These are phyloP conservation scores for Cladophialophora chaetospira DNA, from an alignment of 2,329 filamentous ascomycete genomes.

Conservation along the genomic window DNA sequence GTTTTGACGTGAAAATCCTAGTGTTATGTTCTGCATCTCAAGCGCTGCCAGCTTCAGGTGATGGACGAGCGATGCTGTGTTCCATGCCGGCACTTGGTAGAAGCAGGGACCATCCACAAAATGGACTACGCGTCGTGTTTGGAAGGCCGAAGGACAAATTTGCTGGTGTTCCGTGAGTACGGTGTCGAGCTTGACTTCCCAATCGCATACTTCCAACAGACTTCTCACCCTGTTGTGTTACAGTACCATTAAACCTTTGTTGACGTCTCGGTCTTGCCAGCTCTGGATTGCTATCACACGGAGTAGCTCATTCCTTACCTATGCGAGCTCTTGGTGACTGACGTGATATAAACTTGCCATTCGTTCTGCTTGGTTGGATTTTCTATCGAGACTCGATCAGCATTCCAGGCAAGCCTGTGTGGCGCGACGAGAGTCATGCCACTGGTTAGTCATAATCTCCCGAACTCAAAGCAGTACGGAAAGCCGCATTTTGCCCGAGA, in stretches of 20 bases:
- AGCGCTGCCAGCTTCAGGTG: not conserved
- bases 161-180: not conserved
- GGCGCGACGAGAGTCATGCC: no score
- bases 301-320: no score
- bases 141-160: not conserved
- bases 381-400: no score
- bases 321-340: no score
- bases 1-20: not conserved
- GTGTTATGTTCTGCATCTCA: conserved; percentile 2
- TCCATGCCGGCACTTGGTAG: conserved; percentile 7
- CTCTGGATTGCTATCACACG: not conserved
- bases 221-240: no score
- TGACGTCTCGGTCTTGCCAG: not conserved
- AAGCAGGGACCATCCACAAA: not conserved
- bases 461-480: no score
- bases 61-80: conserved; percentile 3
- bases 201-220: not conserved
- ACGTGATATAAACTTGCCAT: no score
- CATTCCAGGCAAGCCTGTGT: no score
- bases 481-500: no score
- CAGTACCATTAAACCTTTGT: not conserved
- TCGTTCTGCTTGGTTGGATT: no score
- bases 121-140: not conserved
- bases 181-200: not conserved
- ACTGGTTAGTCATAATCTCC: no score